A percentile compares a stretch with the other conserved stretches of the same genome.
Conservation (phyloP, 2,329 filamentous ascomycete genomes). For the Botrytis hyacinthi region DNA sequence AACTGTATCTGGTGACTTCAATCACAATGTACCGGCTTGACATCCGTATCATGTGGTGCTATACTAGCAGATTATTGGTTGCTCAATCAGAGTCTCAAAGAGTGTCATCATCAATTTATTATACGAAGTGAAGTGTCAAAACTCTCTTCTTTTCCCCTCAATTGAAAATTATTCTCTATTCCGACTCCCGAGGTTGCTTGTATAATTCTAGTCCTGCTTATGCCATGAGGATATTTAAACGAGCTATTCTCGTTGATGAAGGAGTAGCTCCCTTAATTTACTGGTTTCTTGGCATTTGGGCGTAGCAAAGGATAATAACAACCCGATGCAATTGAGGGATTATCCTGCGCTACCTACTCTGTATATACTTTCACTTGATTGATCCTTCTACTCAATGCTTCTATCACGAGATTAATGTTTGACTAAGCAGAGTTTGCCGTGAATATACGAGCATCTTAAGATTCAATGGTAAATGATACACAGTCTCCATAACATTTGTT, state of each 20-base stretch:
- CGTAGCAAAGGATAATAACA: not conserved
- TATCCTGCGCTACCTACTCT: not conserved
- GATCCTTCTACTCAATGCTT: not conserved
- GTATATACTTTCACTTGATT: not conserved
- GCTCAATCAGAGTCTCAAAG: not conserved
- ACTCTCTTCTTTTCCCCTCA: not conserved
- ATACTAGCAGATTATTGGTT: not conserved
- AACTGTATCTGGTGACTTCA: not conserved
- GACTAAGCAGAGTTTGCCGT: not conserved
- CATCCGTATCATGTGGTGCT: not conserved
- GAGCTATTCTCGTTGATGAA: conserved; percentile 1
- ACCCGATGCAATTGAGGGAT: not conserved
- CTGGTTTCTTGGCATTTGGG: not conserved
- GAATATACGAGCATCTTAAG: not conserved
- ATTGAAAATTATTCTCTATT: not conserved
- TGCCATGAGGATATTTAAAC: not conserved
- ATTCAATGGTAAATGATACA: not conserved
- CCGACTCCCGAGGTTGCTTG: not conserved
- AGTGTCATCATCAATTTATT: not conserved
- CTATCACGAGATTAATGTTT: not conserved
- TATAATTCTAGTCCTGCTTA: not conserved
- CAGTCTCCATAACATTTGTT: not conserved
- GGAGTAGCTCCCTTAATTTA: not conserved
- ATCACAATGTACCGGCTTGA: not conserved
- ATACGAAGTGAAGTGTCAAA: not conserved